Evolutionary conservation across 192 early-diverging fungal species (phyloP).

Genomic region (Coemansia sp.): DNA sequence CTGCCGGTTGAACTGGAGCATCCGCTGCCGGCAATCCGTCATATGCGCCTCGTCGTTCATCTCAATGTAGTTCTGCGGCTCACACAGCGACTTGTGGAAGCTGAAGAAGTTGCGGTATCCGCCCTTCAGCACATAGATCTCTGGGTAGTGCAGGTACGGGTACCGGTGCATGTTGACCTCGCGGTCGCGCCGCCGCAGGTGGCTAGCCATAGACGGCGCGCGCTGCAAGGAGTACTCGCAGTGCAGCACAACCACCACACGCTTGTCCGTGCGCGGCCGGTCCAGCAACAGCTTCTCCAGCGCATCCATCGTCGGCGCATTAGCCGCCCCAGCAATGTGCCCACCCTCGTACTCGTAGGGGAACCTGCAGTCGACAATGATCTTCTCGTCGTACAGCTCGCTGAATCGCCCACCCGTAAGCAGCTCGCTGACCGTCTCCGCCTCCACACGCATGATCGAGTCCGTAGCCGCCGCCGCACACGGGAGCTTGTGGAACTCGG

Average conservation of each 20-base stretch:
- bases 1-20: slow-evolving; percentile 55
- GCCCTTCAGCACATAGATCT: slow-evolving; percentile 83
- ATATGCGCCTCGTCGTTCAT: slow-evolving; percentile 69
- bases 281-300: slow-evolving; percentile 65
- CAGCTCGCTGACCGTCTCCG: slow-evolving; percentile 62
- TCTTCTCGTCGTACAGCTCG: slow-evolving; percentile 59
- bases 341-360: slow-evolving; percentile 87
- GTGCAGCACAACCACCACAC: slow-evolving; percentile 73
- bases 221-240: slow-evolving; percentile 85
- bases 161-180: slow-evolving; percentile 68
- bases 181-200: slow-evolving; percentile 75
- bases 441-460: slow-evolving; percentile 63
- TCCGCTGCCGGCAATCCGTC: slow-evolving; percentile 55
- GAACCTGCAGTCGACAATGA: slow-evolving; percentile 83
- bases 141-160: slow-evolving; percentile 78
- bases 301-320: slow-evolving; percentile 63
- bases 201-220: slow-evolving; percentile 79
- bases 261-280: slow-evolving; percentile 44
- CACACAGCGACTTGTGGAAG: slow-evolving; percentile 60
- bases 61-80: slow-evolving; percentile 76
- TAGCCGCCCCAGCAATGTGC: slow-evolving; percentile 72
- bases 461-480: slow-evolving; percentile 56
- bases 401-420: slow-evolving; percentile 62
- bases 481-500: slow-evolving; percentile 58
- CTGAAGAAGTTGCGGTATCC: slow-evolving; percentile 79